phyloP scores from a whole-genome alignment of 495 filamentous ascomycete genomes.

The Aspergillus baeticus region DNA sequence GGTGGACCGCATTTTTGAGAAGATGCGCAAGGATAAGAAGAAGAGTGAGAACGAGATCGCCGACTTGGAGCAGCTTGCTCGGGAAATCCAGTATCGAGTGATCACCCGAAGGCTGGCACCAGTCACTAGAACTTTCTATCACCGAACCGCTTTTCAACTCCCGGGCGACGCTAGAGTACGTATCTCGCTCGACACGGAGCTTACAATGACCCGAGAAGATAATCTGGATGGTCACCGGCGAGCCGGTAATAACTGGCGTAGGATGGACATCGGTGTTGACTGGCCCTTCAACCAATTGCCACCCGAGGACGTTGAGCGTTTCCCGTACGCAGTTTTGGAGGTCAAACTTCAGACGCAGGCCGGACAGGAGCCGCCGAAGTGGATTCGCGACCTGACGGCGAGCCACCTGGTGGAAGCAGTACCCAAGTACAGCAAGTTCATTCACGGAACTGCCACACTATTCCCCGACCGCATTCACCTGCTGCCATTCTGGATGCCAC shows the following conservation, averaged over 20 bases:
- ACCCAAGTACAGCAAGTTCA: conserved; percentile 99
- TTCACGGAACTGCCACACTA: conserved; percentile 85
- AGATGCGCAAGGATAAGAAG: conserved; percentile 90
- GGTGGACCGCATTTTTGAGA: conserved; percentile 84
- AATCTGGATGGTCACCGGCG: conserved; percentile 80
- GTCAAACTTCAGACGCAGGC: conserved; percentile 97
- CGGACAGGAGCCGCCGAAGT: conserved; percentile 95
- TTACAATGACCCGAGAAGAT: conserved; percentile 93
- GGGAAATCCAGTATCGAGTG: conserved; percentile 90
- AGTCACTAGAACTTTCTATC: conserved; percentile 92
- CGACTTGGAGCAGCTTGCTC: conserved; percentile 83
- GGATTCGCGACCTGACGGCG: conserved; percentile 88
- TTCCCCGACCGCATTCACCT: conserved; percentile 87
- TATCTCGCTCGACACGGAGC: conserved; percentile 94
- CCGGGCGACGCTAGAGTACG: conserved; percentile 95
- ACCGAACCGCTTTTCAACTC: conserved; percentile 95
- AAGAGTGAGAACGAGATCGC: conserved; percentile 87
- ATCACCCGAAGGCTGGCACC: conserved; percentile 80
- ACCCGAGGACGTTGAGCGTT: conserved; percentile 78
- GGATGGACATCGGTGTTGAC: conserved; percentile 97
- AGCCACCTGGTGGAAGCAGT: conserved; percentile 97
- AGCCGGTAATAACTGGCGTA: conserved; percentile 87
- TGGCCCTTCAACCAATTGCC: conserved; percentile 90
- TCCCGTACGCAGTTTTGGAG: conserved; percentile 95
- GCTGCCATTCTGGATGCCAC: conserved; percentile 94